Base-by-base conservation (phyloP, 1,284 basidiomycete genomes). In the Trametes sp. region DNA sequence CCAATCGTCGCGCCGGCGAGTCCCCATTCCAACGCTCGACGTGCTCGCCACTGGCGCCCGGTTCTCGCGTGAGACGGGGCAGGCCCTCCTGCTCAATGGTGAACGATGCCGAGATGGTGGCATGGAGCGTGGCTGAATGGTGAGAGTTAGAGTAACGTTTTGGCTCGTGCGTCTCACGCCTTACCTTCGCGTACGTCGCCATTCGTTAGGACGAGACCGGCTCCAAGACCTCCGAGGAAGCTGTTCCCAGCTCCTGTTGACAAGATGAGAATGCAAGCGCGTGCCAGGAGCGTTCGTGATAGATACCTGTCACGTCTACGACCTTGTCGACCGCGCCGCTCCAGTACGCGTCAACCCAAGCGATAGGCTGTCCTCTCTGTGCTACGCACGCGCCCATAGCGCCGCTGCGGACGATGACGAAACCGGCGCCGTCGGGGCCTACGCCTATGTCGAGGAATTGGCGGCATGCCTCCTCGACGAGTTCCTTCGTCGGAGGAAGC, bases 321-420 rank as follows among this genome's bases (percentile, higher is more conserved):
- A 97, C 82, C 59, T 82, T 85, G 23, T 77, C 75, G 29, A 75
- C 68, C 13, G 75, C 68, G 26, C 69, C 66, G 11, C 77, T 79
- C 88, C 93, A 95, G 72, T 84, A 96, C 2, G 95, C 92, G 4
- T 87, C 85, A 9, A 95, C 75, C 95, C 95, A 96, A 14, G 78
- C 78, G 19, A 36, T 23, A 1, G 63, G 50, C 19, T 48, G 28
- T 4, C 54, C 63, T 44, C 35, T 53, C 6, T 55, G 33, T 45
- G 83, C 80, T 3, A 92, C 81, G 73, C 88, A 96, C 7, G 90
- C 89, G 0, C 95, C 95, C 65, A 92, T 73, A n/a, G 75, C 81
- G 8, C 91, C 95, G 63, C 90, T 86, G 46, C 95, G 86, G 59
- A 96, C 89, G 42, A 96, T 80, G 16, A 96, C 84, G 66, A 78